Evolutionary conservation across 2,329 filamentous ascomycete species (phyloP).

Genomic region (Penicillium polonicum): DNA sequence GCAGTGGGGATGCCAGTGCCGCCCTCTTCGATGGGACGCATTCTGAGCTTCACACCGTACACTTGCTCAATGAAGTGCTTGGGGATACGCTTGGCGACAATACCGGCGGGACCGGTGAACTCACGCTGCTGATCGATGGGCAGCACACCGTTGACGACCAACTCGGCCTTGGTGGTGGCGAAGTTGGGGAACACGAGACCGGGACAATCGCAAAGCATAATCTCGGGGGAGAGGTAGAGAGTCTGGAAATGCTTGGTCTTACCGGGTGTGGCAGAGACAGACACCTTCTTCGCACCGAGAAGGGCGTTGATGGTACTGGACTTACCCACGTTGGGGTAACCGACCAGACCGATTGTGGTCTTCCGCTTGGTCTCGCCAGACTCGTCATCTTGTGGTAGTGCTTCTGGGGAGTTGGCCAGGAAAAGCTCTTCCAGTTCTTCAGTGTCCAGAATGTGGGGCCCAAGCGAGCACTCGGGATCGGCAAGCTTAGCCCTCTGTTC

Average conservation of each 20-base stretch:
- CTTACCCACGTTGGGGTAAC: conserved; percentile 98
- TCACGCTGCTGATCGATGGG: conserved; percentile 96
- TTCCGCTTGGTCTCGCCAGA: conserved; percentile 57
- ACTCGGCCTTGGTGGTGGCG: conserved; percentile 90
- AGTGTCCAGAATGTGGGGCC: conserved; percentile 79
- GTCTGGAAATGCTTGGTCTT: conserved; percentile 99
- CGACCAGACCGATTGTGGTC: conserved; percentile 87
- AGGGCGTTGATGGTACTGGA: conserved; percentile 98
- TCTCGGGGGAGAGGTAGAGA: conserved; percentile 84
- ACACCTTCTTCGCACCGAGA: conserved; percentile 98
- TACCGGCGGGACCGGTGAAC: conserved; percentile 78
- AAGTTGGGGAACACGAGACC: conserved; percentile 99
- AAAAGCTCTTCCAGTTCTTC: conserved; percentile 91
- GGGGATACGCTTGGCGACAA: conserved; percentile 83
- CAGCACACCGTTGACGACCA: conserved; percentile 91
- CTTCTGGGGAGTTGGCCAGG: conserved; percentile 67
- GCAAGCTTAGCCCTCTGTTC: conserved; percentile 19
- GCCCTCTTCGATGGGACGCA: conserved; percentile 81
- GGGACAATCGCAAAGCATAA: conserved; percentile 94
- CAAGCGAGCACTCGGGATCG: conserved; percentile 42
- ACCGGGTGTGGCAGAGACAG: conserved; percentile 92
- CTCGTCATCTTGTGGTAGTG: conserved; percentile 44
- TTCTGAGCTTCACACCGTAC: conserved; percentile 88
- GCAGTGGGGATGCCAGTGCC: conserved; percentile 84
- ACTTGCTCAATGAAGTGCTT: conserved; percentile 85